A percentile compares a stretch with the other conserved stretches of the same genome.
Evolutionary conservation across 805 yeast genomes (phyloP).

Genomic region (Jamesozyma jinghongensis): DNA sequence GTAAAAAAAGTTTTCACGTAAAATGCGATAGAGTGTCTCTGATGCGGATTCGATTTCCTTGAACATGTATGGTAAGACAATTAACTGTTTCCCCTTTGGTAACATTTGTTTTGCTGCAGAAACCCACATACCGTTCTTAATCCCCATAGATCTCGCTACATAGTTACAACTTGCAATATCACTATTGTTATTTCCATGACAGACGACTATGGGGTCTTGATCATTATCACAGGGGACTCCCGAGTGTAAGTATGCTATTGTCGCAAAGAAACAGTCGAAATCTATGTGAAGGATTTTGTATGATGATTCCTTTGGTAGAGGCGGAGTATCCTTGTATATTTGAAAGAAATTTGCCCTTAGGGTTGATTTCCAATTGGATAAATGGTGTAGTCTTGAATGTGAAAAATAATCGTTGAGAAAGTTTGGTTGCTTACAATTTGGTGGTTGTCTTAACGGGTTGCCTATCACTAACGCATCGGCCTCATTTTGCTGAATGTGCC

Average conservation of each 20-base stretch:
- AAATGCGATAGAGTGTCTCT: slow-evolving; percentile 49
- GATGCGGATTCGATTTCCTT: slow-evolving; percentile 61
- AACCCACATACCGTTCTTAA: slow-evolving; percentile 87
- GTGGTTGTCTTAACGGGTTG: neutral
- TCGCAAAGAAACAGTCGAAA: slow-evolving; percentile 89
- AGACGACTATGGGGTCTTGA: slow-evolving; percentile 51
- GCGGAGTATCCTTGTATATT: slow-evolving; percentile 1
- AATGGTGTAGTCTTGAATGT: slow-evolving; percentile 78
- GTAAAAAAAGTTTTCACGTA: slow-evolving; percentile 23
- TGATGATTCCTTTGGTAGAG: neutral
- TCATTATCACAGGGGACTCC: slow-evolving; percentile 32
- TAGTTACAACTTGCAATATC: slow-evolving; percentile 93
- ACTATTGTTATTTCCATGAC: slow-evolving; percentile 42
- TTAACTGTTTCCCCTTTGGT: slow-evolving; percentile 41
- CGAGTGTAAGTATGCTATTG: slow-evolving; percentile 63
- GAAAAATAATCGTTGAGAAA: slow-evolving; percentile 65
- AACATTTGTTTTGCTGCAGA: slow-evolving; percentile 54
- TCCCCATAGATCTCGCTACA: slow-evolving; percentile 69
- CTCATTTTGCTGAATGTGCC: too few species aligned
- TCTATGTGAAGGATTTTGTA: slow-evolving; percentile 65
- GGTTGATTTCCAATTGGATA: slow-evolving; percentile 79
- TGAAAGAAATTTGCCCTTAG: slow-evolving; percentile 52
- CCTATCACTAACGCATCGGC: too few species aligned
- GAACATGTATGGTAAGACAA: slow-evolving; percentile 64
- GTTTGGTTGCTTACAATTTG: slow-evolving; percentile 68